A percentile compares a stretch with the other conserved stretches of the same genome.
Conservation (phyloP, 2,329 filamentous ascomycete genomes). For the Ceratocystis smalleyi region DNA sequence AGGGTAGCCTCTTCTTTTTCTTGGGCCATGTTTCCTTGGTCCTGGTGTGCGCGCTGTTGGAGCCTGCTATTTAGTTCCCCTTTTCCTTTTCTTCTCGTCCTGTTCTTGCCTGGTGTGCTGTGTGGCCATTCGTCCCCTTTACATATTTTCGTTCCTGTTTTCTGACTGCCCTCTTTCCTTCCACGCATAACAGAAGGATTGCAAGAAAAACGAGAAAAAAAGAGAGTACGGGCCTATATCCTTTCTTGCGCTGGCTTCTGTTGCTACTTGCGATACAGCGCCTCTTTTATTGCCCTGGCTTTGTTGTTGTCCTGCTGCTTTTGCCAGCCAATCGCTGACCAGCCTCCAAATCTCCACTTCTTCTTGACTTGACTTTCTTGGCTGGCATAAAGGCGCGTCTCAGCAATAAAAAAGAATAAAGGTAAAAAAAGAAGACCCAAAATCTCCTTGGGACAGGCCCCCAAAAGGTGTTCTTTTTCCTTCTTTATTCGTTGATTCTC, state of each 20-base stretch:
- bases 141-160: not conserved
- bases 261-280: not conserved
- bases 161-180: not conserved
- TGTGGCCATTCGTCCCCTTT: not conserved
- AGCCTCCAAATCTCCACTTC: conserved; percentile 3
- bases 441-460: too few species aligned
- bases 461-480: not conserved
- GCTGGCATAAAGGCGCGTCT: conserved; percentile 5
- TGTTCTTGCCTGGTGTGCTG: too few species aligned
- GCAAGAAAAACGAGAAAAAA: too few species aligned
- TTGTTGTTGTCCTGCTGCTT: not conserved
- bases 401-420: not conserved
- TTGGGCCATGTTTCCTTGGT: not conserved
- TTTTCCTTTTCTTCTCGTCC: not conserved
- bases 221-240: too few species aligned
- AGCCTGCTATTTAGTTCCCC: not conserved
- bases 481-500: not conserved
- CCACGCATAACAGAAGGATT: too few species aligned
- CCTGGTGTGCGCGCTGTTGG: not conserved
- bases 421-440: too few species aligned
- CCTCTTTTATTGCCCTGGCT: not conserved
- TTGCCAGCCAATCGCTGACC: not conserved
- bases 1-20: conserved; percentile 3
- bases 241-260: too few species aligned
- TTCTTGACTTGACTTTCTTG: not conserved